A percentile compares a stretch with the other conserved stretches of the same genome.
phyloP scores from a whole-genome alignment of 169 alveolate species.

The Eimeria maxima region DNA sequence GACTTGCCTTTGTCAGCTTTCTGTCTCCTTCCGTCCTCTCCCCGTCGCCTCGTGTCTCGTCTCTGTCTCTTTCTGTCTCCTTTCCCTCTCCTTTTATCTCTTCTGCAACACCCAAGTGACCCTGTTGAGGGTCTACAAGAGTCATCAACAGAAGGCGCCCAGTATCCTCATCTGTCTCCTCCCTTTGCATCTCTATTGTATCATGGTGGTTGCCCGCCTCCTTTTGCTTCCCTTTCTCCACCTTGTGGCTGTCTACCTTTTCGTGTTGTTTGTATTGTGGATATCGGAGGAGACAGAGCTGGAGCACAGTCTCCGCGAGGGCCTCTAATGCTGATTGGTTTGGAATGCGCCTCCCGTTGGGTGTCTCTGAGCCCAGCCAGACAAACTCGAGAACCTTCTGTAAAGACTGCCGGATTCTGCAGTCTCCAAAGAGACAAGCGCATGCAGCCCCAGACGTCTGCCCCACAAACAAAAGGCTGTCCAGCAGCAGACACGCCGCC shows the following conservation, averaged over 20 bases:
- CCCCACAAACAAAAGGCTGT: neutral
- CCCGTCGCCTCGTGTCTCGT: neutral
- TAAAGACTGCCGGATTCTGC: neutral
- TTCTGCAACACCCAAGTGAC: neutral
- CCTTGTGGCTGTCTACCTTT: neutral
- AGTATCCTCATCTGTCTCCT: slow-evolving; percentile 2
- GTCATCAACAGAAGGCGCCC: neutral
- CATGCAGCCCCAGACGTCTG: slow-evolving; percentile 23
- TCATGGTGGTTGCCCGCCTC: neutral
- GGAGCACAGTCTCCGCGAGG: neutral
- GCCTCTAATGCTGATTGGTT: neutral
- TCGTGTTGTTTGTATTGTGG: neutral
- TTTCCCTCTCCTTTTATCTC: neutral
- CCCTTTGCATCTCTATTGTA: neutral
- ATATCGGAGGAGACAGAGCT: neutral
- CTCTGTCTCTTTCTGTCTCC: neutral
- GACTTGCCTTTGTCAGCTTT: neutral
- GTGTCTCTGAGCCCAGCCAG: neutral
- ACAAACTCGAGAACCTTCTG: neutral
- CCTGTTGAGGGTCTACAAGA: neutral
- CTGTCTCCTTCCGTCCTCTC: neutral
- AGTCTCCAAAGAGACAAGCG: neutral
- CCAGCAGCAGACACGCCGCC: slow-evolving; percentile 3
- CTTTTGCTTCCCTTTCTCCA: neutral
- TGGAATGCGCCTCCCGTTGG: neutral